Evolutionary conservation across 345 rosid species (phyloP).

Genomic region (Citrus sinensis): DNA sequence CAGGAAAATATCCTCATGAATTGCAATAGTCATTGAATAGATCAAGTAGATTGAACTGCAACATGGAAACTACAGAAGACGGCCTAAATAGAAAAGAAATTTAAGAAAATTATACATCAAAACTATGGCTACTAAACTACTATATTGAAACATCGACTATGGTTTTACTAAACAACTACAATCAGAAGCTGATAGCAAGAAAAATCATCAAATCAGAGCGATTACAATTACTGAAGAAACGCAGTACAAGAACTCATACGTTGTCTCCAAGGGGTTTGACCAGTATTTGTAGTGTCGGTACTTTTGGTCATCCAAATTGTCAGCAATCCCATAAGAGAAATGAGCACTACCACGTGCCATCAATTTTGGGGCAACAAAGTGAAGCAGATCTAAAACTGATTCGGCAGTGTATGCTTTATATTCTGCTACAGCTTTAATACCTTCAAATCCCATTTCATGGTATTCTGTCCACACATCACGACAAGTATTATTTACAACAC

Average conservation of each 20-base stretch:
- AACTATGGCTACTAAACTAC: not conserved
- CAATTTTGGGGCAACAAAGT: conserved; percentile 91
- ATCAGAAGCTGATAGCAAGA: not conserved
- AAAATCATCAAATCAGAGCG: not conserved
- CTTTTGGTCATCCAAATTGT: conserved; percentile 84
- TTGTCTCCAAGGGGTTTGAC: conserved; percentile 94
- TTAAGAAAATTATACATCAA: not conserved
- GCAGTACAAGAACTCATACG: conserved; percentile 40
- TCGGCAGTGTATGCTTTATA: conserved; percentile 77
- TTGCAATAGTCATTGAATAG: too few species aligned
- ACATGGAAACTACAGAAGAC: too few species aligned
- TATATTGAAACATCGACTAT: not conserved
- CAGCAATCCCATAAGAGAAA: conserved; percentile 92
- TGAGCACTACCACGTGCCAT: conserved; percentile 85
- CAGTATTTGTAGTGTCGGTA: conserved; percentile 79
- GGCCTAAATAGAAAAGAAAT: not conserved
- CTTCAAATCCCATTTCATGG: conserved; percentile 86
- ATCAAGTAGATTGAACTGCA: too few species aligned
- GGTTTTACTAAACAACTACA: not conserved
- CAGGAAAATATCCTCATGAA: too few species aligned
- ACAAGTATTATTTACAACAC: conserved; percentile 63
- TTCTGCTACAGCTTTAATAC: conserved; percentile 78
- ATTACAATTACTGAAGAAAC: not conserved
- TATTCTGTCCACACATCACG: conserved; percentile 94
- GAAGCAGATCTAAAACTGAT: conserved; percentile 60